A percentile compares a stretch with the other conserved stretches of the same genome.
Evolutionary conservation across 164 flowering plant genomes (phyloP).

Genomic region (Dillenia suffruticosa): DNA sequence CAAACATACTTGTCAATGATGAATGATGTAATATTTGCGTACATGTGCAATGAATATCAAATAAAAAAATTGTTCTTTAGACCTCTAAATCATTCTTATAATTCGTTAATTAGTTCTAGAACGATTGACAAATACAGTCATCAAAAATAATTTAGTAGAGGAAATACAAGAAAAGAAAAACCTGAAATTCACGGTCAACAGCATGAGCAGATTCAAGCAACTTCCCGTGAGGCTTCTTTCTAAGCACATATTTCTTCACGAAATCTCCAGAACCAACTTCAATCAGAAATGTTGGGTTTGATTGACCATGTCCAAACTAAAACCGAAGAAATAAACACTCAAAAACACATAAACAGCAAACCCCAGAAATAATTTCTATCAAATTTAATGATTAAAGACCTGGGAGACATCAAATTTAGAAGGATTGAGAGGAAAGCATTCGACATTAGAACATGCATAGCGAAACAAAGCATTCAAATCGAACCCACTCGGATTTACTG

Average conservation of each 20-base stretch:
- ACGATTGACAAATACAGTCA: not conserved
- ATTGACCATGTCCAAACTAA: slow-evolving; percentile 97
- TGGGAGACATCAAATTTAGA: slow-evolving; percentile 50
- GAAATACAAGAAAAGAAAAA: slow-evolving; percentile 10
- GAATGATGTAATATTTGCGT: too few species aligned
- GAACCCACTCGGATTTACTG: slow-evolving; percentile 36
- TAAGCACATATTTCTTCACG: slow-evolving; percentile 64
- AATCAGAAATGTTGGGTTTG: slow-evolving; percentile 85
- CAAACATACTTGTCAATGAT: too few species aligned
- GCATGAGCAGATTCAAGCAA: slow-evolving; percentile 90
- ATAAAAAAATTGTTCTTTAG: not conserved
- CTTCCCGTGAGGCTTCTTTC: slow-evolving; percentile 92
- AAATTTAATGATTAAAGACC: slow-evolving; percentile 22
- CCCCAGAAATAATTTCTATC: not conserved
- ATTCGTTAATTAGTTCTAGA: too few species aligned
- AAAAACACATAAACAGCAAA: not conserved
- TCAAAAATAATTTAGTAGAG: slow-evolving; percentile 1
- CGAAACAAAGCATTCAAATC: slow-evolving; percentile 49
- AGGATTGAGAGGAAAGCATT: slow-evolving; percentile 58
- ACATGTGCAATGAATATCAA: not conserved
- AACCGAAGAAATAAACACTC: not conserved
- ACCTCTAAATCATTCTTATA: too few species aligned
- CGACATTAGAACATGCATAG: slow-evolving; percentile 50
- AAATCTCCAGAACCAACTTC: slow-evolving; percentile 42
- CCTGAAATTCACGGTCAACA: slow-evolving; percentile 90